phyloP scores from a whole-genome alignment of 495 filamentous ascomycete species.

The Chaetomium fimeti region DNA sequence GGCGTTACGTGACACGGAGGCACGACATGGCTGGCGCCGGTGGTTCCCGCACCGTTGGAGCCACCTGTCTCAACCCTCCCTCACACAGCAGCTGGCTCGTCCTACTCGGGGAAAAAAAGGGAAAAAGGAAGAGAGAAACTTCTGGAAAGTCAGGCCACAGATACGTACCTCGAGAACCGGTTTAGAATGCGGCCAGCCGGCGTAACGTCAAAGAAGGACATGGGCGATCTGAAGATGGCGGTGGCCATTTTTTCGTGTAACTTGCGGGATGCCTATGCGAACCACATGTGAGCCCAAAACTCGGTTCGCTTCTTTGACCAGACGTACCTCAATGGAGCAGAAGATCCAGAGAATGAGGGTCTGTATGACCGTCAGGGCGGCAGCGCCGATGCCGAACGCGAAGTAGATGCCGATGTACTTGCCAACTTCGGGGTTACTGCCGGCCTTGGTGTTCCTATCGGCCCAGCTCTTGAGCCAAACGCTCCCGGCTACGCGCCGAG shows the following conservation, averaged over 20 bases:
- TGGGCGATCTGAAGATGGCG: conserved; percentile 95
- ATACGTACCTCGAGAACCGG: conserved; percentile 79
- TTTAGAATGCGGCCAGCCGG: conserved; percentile 97
- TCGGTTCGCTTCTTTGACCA: conserved; percentile 9
- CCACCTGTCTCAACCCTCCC: conserved; percentile 26
- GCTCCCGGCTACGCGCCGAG: conserved; percentile 54
- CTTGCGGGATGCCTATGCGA: conserved; percentile 76
- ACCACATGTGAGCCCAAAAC: conserved; percentile 21
- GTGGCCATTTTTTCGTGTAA: conserved; percentile 98
- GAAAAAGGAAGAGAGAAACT: neutral
- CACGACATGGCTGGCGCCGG: conserved; percentile 22
- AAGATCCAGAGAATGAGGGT: conserved; percentile 98
- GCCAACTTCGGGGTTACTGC: conserved; percentile 69
- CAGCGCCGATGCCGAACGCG: conserved; percentile 86
- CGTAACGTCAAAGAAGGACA: conserved; percentile 99
- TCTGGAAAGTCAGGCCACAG: neutral
- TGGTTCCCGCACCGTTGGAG: conserved; percentile 22
- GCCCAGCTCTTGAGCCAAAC: conserved; percentile 95
- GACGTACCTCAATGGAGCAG: conserved; percentile 88
- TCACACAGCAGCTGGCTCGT: conserved; percentile 25
- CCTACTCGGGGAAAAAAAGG: conserved; percentile 13
- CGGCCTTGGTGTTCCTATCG: conserved; percentile 66
- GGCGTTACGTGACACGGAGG: conserved; percentile 20
- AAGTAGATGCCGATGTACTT: conserved; percentile 96
- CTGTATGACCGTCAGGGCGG: conserved; percentile 82